Conservation (phyloP, 148 eudicot species). For the Amaranthus palmeri region DNA sequence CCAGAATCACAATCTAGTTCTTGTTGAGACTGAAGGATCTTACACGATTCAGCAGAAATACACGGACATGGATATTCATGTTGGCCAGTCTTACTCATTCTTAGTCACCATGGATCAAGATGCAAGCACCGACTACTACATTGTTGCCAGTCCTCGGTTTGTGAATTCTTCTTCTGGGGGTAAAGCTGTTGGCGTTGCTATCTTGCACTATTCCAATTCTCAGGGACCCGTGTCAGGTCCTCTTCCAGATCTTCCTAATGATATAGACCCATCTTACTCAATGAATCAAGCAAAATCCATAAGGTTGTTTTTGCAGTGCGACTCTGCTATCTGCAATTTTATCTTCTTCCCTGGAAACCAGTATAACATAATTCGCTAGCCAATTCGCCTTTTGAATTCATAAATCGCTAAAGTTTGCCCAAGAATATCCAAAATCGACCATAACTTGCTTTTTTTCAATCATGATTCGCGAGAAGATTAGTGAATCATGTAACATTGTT, state of each 20-base stretch:
- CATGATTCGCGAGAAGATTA: too few relatives aligned
- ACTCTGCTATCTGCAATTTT: slow-evolving; percentile 19
- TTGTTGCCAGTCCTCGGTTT: slow-evolving; percentile 94
- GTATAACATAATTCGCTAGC: background rate
- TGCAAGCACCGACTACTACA: slow-evolving; percentile 82
- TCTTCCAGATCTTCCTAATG: slow-evolving; percentile 89
- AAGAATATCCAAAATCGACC: too few relatives aligned
- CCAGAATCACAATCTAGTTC: slow-evolving; percentile 86
- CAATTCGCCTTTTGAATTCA: too few relatives aligned
- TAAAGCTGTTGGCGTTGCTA: slow-evolving; percentile 65
- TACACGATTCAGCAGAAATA: slow-evolving; percentile 90
- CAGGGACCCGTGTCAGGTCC: slow-evolving; percentile 96
- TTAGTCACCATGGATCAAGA: slow-evolving; percentile 95
- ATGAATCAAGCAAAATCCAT: slow-evolving; percentile 98
- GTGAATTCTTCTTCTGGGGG: slow-evolving; percentile 54
- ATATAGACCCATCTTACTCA: slow-evolving; percentile 69
- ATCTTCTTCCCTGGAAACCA: slow-evolving; percentile 10
- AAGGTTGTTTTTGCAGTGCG: slow-evolving; percentile 52
- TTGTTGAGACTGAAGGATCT: slow-evolving; percentile 96
- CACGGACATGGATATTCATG: slow-evolving; percentile 96
- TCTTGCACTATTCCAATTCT: slow-evolving; percentile 86
- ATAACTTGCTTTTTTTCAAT: background rate
- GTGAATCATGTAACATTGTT: too few relatives aligned
- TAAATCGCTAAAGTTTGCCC: too few relatives aligned
- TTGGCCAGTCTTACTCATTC: slow-evolving; percentile 95